A percentile compares a stretch with the other conserved stretches of the same genome.
phyloP scores from a whole-genome alignment of 768 basidiomycete genomes.

The Phanerochaete sordida region DNA sequence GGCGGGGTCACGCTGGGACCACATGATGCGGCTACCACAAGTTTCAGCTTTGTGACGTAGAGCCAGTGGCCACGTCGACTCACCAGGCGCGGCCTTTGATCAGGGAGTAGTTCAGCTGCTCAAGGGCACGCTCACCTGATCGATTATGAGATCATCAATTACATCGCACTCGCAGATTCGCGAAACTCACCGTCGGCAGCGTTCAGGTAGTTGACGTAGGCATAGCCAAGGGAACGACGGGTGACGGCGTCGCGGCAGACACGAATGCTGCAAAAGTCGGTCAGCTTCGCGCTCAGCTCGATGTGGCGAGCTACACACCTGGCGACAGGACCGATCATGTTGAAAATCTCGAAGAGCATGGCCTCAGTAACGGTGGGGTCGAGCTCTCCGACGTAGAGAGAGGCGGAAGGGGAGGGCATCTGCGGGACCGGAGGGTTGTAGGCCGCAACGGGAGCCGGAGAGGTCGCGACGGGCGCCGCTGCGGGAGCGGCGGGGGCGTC shows the following conservation, averaged over 20 bases:
- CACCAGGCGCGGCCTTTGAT: slow-evolving; percentile 98
- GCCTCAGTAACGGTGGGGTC: slow-evolving; percentile 98
- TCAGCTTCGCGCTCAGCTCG: not conserved
- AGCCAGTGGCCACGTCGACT: slow-evolving; percentile 21
- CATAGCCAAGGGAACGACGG: slow-evolving; percentile 98
- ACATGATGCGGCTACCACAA: slow-evolving; percentile 90
- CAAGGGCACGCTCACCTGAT: slow-evolving; percentile 92
- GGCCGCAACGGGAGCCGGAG: slow-evolving; percentile 50
- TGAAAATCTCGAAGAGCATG: slow-evolving; percentile 99
- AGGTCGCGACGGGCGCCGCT: slow-evolving; percentile 39
- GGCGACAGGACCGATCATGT: slow-evolving; percentile 99
- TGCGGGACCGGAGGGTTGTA: slow-evolving; percentile 51
- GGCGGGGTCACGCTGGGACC: slow-evolving; percentile 99
- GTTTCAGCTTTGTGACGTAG: slow-evolving; percentile 2
- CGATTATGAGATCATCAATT: slow-evolving; percentile 8
- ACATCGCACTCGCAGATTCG: not conserved
- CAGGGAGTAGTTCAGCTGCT: slow-evolving; percentile 98
- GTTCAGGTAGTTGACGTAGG: slow-evolving; percentile 99
- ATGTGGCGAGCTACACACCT: slow-evolving; percentile 51
- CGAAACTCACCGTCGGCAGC: slow-evolving; percentile 74
- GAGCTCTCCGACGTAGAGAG: slow-evolving; percentile 98
- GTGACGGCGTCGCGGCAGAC: slow-evolving; percentile 99
- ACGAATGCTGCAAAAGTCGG: slow-evolving; percentile 71
- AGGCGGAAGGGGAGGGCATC: slow-evolving; percentile 75
- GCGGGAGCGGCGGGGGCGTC: slow-evolving; percentile 52